Conservation (phyloP, 2,329 filamentous ascomycete species). For the Colletotrichum sp. region DNA sequence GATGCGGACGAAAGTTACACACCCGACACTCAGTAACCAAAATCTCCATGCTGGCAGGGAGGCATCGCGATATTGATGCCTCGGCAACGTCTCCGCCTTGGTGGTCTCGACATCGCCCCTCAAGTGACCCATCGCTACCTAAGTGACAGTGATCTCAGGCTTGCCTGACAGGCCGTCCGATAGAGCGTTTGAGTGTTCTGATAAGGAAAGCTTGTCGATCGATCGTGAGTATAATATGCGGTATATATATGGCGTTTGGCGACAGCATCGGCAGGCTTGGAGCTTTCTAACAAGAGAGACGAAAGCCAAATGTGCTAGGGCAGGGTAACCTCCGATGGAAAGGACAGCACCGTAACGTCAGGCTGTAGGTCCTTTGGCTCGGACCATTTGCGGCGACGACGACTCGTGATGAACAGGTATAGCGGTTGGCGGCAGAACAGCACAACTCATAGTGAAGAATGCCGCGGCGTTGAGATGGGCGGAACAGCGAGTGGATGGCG, state of each 20-base stretch:
- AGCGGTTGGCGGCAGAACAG: not conserved
- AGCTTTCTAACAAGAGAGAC: not conserved
- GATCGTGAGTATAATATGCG: not conserved
- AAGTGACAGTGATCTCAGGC: not conserved
- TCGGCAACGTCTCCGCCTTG: not conserved
- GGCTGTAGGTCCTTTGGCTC: not conserved
- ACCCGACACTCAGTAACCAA: conserved; percentile 39
- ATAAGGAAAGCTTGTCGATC: not conserved
- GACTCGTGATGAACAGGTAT: not conserved
- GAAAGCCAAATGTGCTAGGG: not conserved
- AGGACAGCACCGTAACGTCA: not conserved
- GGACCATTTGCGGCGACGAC: not conserved
- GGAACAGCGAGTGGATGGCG: not conserved
- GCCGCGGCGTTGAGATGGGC: not conserved
- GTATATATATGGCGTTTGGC: not conserved
- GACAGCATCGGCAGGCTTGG: not conserved
- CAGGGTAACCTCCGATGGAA: not conserved
- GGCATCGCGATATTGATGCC: not conserved
- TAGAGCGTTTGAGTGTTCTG: not conserved
- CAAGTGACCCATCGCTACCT: not conserved
- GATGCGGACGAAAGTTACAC: not conserved
- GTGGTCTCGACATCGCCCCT: not conserved
- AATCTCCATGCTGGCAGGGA: conserved; percentile 35
- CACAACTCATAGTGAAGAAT: conserved; percentile 9
- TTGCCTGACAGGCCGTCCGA: not conserved